A percentile compares a stretch with the other conserved stretches of the same genome.
phyloP scores from a whole-genome alignment of 164 flowering plant species.

The Magnolia changhungtana region DNA sequence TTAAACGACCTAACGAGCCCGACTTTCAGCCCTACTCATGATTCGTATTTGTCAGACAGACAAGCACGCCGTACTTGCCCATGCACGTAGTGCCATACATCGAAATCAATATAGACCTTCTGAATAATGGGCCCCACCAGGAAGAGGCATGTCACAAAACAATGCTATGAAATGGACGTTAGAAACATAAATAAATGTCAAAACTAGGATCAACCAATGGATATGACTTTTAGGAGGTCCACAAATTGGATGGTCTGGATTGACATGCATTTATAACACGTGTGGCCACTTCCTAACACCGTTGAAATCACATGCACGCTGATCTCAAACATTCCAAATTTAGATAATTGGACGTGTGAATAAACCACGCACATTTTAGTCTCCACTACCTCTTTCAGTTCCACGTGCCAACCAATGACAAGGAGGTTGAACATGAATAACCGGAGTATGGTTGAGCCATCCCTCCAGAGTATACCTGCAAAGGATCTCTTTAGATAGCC shows the following conservation, averaged over 20 bases:
- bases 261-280: neutral
- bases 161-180: no score
- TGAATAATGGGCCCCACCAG: no score
- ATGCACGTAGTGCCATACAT: no score
- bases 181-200: no score
- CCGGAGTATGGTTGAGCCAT: neutral
- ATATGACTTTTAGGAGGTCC: neutral
- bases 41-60: no score
- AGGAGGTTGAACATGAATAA: neutral
- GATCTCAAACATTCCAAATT: neutral
- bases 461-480: neutral
- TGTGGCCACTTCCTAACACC: neutral
- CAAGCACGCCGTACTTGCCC: no score
- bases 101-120: no score
- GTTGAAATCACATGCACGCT: neutral
- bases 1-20: no score
- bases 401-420: neutral
- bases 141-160: no score
- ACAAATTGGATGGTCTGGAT: neutral
- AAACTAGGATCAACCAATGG: neutral
- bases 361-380: neutral
- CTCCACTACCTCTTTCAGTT: neutral
- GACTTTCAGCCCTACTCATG: no score
- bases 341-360: neutral
- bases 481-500: neutral